These are phyloP conservation scores for Ceratocystis cubensis DNA, from an alignment of 2,329 filamentous ascomycete genomes.

Conservation along the genomic window DNA sequence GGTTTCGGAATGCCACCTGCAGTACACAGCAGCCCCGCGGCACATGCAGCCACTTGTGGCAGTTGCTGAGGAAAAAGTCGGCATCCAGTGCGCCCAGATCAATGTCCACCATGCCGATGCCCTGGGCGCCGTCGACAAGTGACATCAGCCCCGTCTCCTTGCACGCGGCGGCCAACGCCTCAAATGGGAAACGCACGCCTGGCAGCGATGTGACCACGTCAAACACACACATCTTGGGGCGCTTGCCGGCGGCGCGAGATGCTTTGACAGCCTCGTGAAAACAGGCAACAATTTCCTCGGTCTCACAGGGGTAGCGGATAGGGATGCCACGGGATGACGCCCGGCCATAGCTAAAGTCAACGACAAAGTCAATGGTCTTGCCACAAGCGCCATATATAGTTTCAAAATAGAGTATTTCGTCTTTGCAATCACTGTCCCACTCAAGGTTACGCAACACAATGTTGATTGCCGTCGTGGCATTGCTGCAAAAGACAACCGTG, in stretches of 20 bases:
- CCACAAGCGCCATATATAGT: slow-evolving; percentile 70
- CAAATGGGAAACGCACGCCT: slow-evolving; percentile 68
- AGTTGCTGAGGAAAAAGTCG: slow-evolving; percentile 80
- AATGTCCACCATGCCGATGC: slow-evolving; percentile 63
- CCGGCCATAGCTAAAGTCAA: slow-evolving; percentile 46
- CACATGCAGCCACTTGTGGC: slow-evolving; percentile 79
- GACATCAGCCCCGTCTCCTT: slow-evolving; percentile 55
- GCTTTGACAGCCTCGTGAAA: slow-evolving; percentile 48
- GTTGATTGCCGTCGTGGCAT: slow-evolving; percentile 69
- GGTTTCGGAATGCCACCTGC: slow-evolving; percentile 65
- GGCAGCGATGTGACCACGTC: slow-evolving; percentile 72
- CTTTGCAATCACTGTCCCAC: slow-evolving; percentile 56
- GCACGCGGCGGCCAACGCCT: slow-evolving; percentile 52
- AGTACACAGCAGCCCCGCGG: slow-evolving; percentile 72
- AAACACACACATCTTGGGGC: slow-evolving; percentile 48
- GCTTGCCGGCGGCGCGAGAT: slow-evolving; percentile 44
- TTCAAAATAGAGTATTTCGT: slow-evolving; percentile 67
- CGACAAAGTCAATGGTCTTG: slow-evolving; percentile 56
- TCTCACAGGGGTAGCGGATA: slow-evolving; percentile 56
- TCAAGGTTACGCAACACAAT: slow-evolving; percentile 63
- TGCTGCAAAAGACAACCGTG: slow-evolving; percentile 63
- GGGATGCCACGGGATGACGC: slow-evolving; percentile 42
- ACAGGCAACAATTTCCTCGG: slow-evolving; percentile 48
- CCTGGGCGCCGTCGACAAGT: slow-evolving; percentile 74
- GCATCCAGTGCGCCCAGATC: slow-evolving; percentile 55